Evolutionary conservation across 306 rosid genomes (phyloP).

Genomic region (Quercus mongolica): DNA sequence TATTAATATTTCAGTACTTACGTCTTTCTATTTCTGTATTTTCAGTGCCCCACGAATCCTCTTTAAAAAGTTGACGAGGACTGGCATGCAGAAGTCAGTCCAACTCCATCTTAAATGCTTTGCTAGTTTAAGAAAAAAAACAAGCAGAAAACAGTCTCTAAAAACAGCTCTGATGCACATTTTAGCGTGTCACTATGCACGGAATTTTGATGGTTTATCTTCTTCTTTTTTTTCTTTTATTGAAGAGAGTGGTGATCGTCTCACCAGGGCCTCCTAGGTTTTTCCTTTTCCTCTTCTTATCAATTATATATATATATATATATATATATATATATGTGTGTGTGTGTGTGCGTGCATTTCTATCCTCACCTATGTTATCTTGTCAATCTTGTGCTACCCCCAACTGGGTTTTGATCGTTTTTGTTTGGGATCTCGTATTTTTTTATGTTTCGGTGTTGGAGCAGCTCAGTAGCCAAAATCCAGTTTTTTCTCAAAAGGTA

Average conservation of each 20-base stretch:
- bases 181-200: no score
- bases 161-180: no score
- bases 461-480: conserved; percentile 72
- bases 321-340: neutral
- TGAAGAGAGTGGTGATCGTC: conserved; percentile 79
- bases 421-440: neutral
- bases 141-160: no score
- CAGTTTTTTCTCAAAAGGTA: conserved; percentile 61
- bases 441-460: conserved; percentile 50
- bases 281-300: neutral
- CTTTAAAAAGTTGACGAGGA: no score
- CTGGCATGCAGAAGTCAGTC: no score
- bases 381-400: neutral
- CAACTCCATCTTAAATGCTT: no score
- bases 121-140: no score
- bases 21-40: no score
- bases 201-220: no score
- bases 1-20: no score
- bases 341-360: neutral
- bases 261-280: conserved; percentile 80
- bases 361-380: neutral
- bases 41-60: no score
- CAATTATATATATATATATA: neutral
- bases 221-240: neutral
- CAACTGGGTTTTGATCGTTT: neutral